A percentile compares a stretch with the other conserved stretches of the same genome.
Evolutionary conservation across 225 moss, liverwort and hornwort genomes (phyloP).

Genomic region (Marchantia paleacea): DNA sequence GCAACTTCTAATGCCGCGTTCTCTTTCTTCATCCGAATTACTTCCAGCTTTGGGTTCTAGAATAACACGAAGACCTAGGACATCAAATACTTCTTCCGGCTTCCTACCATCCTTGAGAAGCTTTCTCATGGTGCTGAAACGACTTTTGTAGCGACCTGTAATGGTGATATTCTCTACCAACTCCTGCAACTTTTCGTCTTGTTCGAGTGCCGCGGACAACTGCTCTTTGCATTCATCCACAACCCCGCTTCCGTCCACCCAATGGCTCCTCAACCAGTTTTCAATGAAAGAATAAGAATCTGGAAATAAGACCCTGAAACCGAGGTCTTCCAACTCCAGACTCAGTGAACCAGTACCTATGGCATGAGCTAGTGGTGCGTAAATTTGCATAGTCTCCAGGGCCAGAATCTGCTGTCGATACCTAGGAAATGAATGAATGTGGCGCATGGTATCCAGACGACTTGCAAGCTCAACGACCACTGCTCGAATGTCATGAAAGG

Average conservation of each 20-base stretch:
- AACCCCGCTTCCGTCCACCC: constrained; percentile 58
- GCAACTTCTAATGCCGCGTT: constrained; percentile 61
- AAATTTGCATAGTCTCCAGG: constrained; percentile 89
- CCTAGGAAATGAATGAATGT: constrained; percentile 66
- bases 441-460: constrained; percentile 80
- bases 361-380: constrained; percentile 89
- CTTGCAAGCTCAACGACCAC: constrained; percentile 79
- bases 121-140: constrained; percentile 92
- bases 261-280: constrained; percentile 69
- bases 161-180: constrained; percentile 48
- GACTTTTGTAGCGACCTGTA: constrained; percentile 76
- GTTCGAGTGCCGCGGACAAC: constrained; percentile 47
- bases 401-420: constrained; percentile 86
- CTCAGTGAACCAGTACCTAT: constrained; percentile 74
- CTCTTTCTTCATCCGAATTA: constrained; percentile 33
- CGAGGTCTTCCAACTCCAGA: constrained; percentile 82
- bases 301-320: constrained; percentile 77
- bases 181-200: constrained; percentile 54
- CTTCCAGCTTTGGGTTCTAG: constrained; percentile 52
- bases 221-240: constrained; percentile 56
- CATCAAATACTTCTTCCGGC: constrained; percentile 88
- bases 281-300: constrained; percentile 79
- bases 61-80: constrained; percentile 75
- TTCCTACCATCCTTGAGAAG: constrained; percentile 80
- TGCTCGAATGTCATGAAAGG: constrained; percentile 80